These are phyloP conservation scores for Phytomonas sp. DNA, from an alignment of 208 protist genomes.

Conservation along the genomic window DNA sequence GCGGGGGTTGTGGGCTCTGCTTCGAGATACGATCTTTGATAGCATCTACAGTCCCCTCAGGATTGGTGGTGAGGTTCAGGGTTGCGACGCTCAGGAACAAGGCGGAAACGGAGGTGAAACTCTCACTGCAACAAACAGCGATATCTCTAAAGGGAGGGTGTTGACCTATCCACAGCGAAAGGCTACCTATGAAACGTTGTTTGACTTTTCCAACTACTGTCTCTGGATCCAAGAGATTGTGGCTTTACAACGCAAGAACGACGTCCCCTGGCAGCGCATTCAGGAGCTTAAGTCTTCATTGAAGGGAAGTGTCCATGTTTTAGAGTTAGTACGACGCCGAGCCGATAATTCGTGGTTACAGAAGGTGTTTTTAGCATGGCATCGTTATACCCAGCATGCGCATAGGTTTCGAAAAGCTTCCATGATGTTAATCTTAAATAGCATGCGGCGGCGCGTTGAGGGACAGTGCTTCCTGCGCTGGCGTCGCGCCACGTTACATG, in stretches of 20 bases:
- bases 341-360: slow-evolving; percentile 23
- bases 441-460: slow-evolving; percentile 21
- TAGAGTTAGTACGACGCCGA: slow-evolving; percentile 34
- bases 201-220: slow-evolving; percentile 41
- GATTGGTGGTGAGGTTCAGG: slow-evolving; percentile 11
- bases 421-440: slow-evolving; percentile 25
- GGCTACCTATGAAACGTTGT: slow-evolving; percentile 21
- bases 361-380: slow-evolving; percentile 45
- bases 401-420: slow-evolving; percentile 23
- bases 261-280: slow-evolving; percentile 22
- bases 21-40: slow-evolving; percentile 54
- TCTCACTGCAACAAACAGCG: not conserved
- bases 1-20: slow-evolving; percentile 35
- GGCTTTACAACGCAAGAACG: slow-evolving; percentile 24
- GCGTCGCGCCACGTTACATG: slow-evolving; percentile 45
- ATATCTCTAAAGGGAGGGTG: not conserved
- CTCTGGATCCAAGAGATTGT: slow-evolving; percentile 61
- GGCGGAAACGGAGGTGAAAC: not conserved
- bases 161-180: slow-evolving; percentile 13
- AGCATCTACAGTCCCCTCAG: slow-evolving; percentile 53
- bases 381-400: slow-evolving; percentile 18
- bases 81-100: not conserved
- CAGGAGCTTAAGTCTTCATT: slow-evolving; percentile 33
- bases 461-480: slow-evolving; percentile 65
- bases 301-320: slow-evolving; percentile 33